Base-by-base conservation (phyloP, 1,139 yeast species). In the Pichia sp. region DNA sequence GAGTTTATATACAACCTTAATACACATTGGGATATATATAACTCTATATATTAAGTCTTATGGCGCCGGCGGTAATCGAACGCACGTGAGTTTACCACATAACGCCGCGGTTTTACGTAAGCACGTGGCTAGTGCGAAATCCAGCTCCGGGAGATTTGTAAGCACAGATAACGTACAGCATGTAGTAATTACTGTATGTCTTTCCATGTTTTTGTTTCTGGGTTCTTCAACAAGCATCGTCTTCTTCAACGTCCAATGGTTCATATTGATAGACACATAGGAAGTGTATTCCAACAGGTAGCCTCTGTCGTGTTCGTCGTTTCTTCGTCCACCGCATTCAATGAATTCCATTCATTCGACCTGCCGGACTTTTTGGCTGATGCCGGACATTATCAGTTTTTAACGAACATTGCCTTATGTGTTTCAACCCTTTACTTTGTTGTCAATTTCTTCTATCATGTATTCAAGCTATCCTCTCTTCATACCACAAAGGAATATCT, bases 341-440 rank as follows among this genome's bases (percentile, higher is more conserved):
- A 44, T 14, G 42, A 33, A 2, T 49, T 64, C 16, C 34, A 56
- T 42, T 64, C 45, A 5, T 52, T 73, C 6, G 58, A 56, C n/a
- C 66, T 81, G 30, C 88, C 90, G 0, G 70, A 67, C 1, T 71
- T 70, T 46, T 66, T 84, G 41, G 69, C 61, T 6, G 66, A 67
- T 14, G 90, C 81, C 0, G 91, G 91, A 1, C 84, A 76, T 53
- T 77, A 77, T 70, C 90, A 84, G 64, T 84, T 84, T 63, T 70
- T 84, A 48, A 84, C 93, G 16, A 84, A 83, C 62, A 63, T 83
- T 14, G 77, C 86, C 0, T 68, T 84, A 27, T 66, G 67, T 0
- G 67, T 75, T 36, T 76, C 87, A 1, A 58, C 81, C 16, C 56
- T 74, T 5, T 77, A 77, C 45, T 76, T 75, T 53, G 49, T 59